phyloP scores from a whole-genome alignment of 805 yeast species.

The Kregervanrija delftensis region DNA sequence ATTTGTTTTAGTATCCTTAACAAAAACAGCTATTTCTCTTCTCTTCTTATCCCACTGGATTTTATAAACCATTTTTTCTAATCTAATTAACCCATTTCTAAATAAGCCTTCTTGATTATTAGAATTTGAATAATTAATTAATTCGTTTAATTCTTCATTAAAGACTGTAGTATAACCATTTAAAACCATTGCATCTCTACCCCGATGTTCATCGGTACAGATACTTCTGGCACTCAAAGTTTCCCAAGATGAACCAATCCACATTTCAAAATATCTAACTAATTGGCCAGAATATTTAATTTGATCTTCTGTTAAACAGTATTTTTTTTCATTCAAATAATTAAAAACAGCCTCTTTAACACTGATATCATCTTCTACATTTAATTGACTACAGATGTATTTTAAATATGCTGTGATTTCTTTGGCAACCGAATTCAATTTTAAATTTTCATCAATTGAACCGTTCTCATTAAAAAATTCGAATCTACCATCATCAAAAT shows the following conservation, averaged over 20 bases:
- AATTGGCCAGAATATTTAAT: constrained; percentile 42
- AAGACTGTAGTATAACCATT: constrained; percentile 45
- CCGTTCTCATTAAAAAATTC: constrained; percentile 15
- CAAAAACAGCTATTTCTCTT: constrained; percentile 16
- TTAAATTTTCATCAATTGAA: constrained; percentile 40
- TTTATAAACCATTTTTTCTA: constrained; percentile 20
- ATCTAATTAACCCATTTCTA: constrained; percentile 10
- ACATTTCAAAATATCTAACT: constrained; percentile 53
- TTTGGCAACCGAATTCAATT: constrained; percentile 28
- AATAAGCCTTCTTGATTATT: constrained; percentile 7
- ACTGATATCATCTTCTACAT: constrained; percentile 44
- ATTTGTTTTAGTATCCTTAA: constrained; percentile 6
- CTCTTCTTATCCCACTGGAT: constrained; percentile 16
- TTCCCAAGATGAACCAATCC: constrained; percentile 73
- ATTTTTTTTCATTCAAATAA: constrained; percentile 40
- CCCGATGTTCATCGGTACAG: constrained; percentile 43
- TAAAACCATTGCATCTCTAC: constrained; percentile 63
- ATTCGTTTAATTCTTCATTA: constrained; percentile 25
- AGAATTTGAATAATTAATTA: constrained; percentile 11
- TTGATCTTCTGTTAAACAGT: constrained; percentile 44
- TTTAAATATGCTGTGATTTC: constrained; percentile 24
- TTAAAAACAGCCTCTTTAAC: constrained; percentile 42
- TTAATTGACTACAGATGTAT: constrained; percentile 10
- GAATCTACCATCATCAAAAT: constrained; percentile 27
- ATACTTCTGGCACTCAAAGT: constrained; percentile 52